These are phyloP conservation scores for Ophiostoma angusticollis DNA, from an alignment of 2,329 filamentous ascomycete genomes.

Conservation along the genomic window DNA sequence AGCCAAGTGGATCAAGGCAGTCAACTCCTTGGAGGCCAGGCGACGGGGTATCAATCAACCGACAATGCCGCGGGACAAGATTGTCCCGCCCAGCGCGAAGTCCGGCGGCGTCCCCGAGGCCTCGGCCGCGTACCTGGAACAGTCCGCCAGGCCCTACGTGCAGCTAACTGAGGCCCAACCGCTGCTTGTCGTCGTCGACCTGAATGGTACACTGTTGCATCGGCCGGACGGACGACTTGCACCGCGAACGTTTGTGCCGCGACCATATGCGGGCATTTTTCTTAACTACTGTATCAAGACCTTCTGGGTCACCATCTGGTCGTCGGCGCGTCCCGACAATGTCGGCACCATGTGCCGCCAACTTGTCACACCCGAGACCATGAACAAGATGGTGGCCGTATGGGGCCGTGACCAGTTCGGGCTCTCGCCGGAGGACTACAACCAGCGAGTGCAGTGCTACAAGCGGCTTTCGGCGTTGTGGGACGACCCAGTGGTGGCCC, in stretches of 20 bases:
- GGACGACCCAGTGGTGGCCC: constrained; percentile 34
- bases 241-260: constrained; percentile 44
- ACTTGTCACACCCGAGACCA: constrained; percentile 35
- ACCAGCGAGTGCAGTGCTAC: constrained; percentile 68
- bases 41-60: not conserved
- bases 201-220: constrained; percentile 81
- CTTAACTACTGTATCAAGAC: constrained; percentile 59
- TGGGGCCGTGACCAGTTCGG: constrained; percentile 72
- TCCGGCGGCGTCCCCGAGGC: constrained; percentile 48
- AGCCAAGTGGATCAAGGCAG: too few relatives aligned
- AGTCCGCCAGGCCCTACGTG: constrained; percentile 24
- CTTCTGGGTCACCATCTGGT: constrained; percentile 82
- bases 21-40: too few relatives aligned
- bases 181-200: constrained; percentile 74
- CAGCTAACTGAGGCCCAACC: constrained; percentile 38
- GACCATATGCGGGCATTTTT: constrained; percentile 58
- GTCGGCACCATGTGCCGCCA: constrained; percentile 54
- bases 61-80: not conserved
- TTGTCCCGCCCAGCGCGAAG: not conserved
- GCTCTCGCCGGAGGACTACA: constrained; percentile 52
- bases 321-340: constrained; percentile 64
- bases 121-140: constrained; percentile 44
- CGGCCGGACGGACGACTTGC: constrained; percentile 41
- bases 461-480: constrained; percentile 70
- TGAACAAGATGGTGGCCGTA: constrained; percentile 44